Evolutionary conservation across 208 protist species (phyloP), one percentile per base, ranked within the genome.

Genomic region (Leishmania aethiopica): DNA sequence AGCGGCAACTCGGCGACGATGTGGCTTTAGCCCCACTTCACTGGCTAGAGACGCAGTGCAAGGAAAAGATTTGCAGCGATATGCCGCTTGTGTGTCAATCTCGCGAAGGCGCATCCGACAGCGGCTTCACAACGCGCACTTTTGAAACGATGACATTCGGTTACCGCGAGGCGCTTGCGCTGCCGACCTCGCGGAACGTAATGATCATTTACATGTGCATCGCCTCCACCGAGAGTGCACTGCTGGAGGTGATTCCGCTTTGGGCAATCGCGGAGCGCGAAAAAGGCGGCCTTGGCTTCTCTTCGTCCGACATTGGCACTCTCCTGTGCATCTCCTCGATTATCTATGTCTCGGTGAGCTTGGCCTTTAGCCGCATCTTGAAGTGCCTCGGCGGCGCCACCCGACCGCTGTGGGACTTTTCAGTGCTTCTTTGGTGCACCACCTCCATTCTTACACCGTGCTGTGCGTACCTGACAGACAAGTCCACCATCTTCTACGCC

Each of bases 121-220:
- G 32, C 15, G 62, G 19, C 40, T 32, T 35, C 35, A 10, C 28
- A 47, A n/a, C 55, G 53, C 45, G 28, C 17, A 22, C 57, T 8
- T 70, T 49, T 10, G 47, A 32, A 13, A 35, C 74, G 40, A 75
- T 79, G 53, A 42, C 17, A 40, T 92, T 94, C 80, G 90, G 92
- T 25, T 95, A 94, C 83, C 79, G 76, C 22, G 83, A 93, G 71
- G 81, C 88, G 1, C 92, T 94, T 72, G 49, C n/a, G 22, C 51
- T 86, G 53, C 73, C 81, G 1, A 84, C 51, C 11, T 88, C 92
- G 35, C 80, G 92, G 28, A 87, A 76, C 66, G 81, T 86, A 45
- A 79, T 91, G 57, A 64, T 96, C 8, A 37, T 91, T 37, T 95
- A 94, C 83, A 95, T 94, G 93, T 73, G 92, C 25, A 77, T 96